These are phyloP conservation scores for Sporisorium sorghi DNA, from an alignment of 1,284 basidiomycete genomes.

Conservation along the genomic window DNA sequence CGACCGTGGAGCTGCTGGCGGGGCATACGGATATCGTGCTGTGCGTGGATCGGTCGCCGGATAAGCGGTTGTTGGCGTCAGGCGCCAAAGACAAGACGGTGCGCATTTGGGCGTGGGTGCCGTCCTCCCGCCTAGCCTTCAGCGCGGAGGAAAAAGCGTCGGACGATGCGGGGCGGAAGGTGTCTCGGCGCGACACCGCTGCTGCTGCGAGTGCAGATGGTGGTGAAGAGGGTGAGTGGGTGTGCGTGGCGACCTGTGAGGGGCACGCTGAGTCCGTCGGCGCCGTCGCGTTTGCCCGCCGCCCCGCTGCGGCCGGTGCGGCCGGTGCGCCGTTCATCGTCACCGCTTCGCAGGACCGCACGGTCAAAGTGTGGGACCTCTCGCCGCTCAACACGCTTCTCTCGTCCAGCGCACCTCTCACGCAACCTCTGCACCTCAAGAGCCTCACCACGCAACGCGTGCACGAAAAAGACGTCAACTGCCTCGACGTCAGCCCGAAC, in stretches of 20 bases:
- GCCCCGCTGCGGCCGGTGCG: slow-evolving; percentile 20
- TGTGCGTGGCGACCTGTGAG: slow-evolving; percentile 86
- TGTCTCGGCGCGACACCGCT: slow-evolving; percentile 6
- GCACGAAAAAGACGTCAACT: slow-evolving; percentile 99
- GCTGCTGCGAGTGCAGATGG: not conserved
- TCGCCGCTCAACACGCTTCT: slow-evolving; percentile 37
- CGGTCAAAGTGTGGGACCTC: slow-evolving; percentile 96
- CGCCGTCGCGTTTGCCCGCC: slow-evolving; percentile 78
- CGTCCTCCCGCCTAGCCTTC: slow-evolving; percentile 61
- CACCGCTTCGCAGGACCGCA: slow-evolving; percentile 94
- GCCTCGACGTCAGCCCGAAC: slow-evolving; percentile 91
- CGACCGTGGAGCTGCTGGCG: slow-evolving; percentile 54
- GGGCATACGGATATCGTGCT: slow-evolving; percentile 89
- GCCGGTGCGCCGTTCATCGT: slow-evolving; percentile 72
- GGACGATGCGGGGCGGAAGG: slow-evolving; percentile 19
- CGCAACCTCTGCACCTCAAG: slow-evolving; percentile 72
- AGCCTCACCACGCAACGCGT: slow-evolving; percentile 90
- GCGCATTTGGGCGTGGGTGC: slow-evolving; percentile 77
- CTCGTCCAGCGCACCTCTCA: slow-evolving; percentile 1
- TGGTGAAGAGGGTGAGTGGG: slow-evolving; percentile 74
- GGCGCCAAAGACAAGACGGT: slow-evolving; percentile 93
- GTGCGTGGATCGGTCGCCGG: slow-evolving; percentile 79
- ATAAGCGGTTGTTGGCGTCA: slow-evolving; percentile 82
- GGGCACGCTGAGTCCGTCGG: slow-evolving; percentile 96
- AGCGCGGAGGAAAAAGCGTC: too few species aligned